Evolutionary conservation across 2,329 filamentous ascomycete genomes (phyloP).

Genomic region (Penicillium decumbens): DNA sequence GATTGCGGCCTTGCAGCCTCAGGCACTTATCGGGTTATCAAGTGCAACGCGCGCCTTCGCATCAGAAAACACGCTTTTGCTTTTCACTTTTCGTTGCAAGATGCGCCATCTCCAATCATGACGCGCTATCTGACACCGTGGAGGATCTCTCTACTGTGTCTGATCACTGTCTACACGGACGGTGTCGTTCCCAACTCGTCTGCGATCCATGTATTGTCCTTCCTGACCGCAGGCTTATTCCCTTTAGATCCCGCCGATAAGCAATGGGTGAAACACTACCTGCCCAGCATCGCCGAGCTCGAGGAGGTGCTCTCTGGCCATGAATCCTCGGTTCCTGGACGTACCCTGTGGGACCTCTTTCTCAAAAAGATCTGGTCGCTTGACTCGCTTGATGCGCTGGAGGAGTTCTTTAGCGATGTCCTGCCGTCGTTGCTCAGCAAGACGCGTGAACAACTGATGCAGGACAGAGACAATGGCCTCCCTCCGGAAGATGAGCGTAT

Average conservation of each 20-base stretch:
- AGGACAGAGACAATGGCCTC: slow-evolving; percentile 52
- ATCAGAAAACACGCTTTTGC: not conserved
- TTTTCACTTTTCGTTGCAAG: slow-evolving; percentile 2
- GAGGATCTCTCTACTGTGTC: slow-evolving; percentile 74
- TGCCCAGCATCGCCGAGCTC: slow-evolving; percentile 44
- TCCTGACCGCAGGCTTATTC: slow-evolving; percentile 68
- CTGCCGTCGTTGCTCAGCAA: slow-evolving; percentile 56
- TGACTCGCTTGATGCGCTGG: slow-evolving; percentile 74
- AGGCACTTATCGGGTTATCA: slow-evolving; percentile 19
- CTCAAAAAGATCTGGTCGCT: slow-evolving; percentile 77
- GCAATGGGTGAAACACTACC: slow-evolving; percentile 29
- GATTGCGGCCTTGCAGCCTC: slow-evolving; percentile 16
- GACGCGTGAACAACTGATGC: slow-evolving; percentile 57
- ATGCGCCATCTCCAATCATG: slow-evolving; percentile 48
- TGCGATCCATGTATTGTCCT: slow-evolving; percentile 71
- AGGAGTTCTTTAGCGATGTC: slow-evolving; percentile 63
- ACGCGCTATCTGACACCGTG: slow-evolving; percentile 81
- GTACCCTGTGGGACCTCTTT: slow-evolving; percentile 83
- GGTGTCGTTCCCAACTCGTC: slow-evolving; percentile 63
- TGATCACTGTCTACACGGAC: slow-evolving; percentile 77
- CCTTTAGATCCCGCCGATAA: slow-evolving; percentile 34
- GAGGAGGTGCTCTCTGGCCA: slow-evolving; percentile 45
- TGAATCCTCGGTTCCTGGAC: slow-evolving; percentile 60
- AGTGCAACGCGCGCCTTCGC: slow-evolving; percentile 11
- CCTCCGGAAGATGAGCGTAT: slow-evolving; percentile 51